Base-by-base conservation (phyloP, 75 land plant genomes). In the Cryptomeria japonica region DNA sequence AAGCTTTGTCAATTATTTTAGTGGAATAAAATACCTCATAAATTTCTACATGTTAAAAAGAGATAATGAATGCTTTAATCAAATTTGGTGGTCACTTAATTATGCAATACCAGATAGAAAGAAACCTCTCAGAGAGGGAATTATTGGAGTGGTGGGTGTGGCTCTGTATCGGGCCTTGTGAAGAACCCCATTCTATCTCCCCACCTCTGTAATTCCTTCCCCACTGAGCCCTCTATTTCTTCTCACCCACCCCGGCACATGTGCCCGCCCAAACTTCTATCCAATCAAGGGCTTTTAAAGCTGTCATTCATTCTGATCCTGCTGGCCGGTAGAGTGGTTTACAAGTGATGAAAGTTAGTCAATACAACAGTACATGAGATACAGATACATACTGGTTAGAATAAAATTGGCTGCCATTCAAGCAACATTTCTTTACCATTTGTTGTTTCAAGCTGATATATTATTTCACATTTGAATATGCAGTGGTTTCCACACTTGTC, bases 401-500 rank as follows among this genome's bases (percentile, higher is more conserved):
- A 64, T 5, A 7, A 2, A 68, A 68, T 32, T 32, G 76, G 31
- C 32, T 75, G 70, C 0, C 70, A 6, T 79, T 41, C 41, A 78
- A 39, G 38, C 80, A 78, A 78, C 19, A 78, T 44, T 44, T 28
- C 39, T 80, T 44, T 44, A 80, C 42, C 31, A 3, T 80, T 12
- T 44, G 83, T 41, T 88, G n/a, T 58, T 86, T 88, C 9, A 47
- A 87, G 46, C 80, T 91, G 80, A 46, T 88, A 51, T 22, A 44
- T 61, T 83, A 80, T 85, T 32, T 56, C 56, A 82, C 64, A 56
- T 34, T 56, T 85, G 86, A 85, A 36, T 39, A 86, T 94, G 94
- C 96, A 98, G 99, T 96, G 58, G 90, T 93, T 32, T 88, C 92
- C 28, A 95, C 97, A 18, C 96, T 98, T 8, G 85, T 93, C 73